phyloP scores from a whole-genome alignment of 495 filamentous ascomycete species.

The Aspergillus panamensis region DNA sequence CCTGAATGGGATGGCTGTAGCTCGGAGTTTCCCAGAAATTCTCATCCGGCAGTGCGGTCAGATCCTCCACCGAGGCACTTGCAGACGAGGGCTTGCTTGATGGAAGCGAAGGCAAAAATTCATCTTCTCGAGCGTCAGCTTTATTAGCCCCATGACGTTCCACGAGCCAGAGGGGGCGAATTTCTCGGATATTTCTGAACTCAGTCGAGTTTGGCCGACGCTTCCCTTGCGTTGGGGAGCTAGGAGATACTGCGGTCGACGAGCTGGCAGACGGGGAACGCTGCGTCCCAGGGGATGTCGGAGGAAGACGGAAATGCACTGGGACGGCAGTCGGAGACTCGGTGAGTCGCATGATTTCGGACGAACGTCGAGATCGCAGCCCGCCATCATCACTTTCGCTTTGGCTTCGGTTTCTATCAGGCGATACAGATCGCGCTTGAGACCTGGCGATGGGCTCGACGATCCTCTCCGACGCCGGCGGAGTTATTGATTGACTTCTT shows the following conservation, averaged over 20 bases:
- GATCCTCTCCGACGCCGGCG: slow-evolving; percentile 30
- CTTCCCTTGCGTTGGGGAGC: slow-evolving; percentile 34
- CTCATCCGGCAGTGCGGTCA: slow-evolving; percentile 31
- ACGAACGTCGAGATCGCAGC: slow-evolving; percentile 26
- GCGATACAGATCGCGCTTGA: slow-evolving; percentile 39
- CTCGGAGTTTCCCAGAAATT: slow-evolving; percentile 34
- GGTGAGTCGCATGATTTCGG: slow-evolving; percentile 26
- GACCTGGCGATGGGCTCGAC: slow-evolving; percentile 35
- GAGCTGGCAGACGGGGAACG: slow-evolving; percentile 36
- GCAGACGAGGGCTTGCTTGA: slow-evolving; percentile 48
- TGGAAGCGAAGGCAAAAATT: slow-evolving; percentile 46
- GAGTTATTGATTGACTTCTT: slow-evolving; percentile 39
- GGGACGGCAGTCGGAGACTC: slow-evolving; percentile 51
- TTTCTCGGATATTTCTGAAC: slow-evolving; percentile 46
- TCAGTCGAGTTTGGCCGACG: slow-evolving; percentile 46
- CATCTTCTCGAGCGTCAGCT: slow-evolving; percentile 34
- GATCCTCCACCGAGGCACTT: slow-evolving; percentile 43
- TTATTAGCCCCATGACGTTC: slow-evolving; percentile 44
- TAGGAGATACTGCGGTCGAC: slow-evolving; percentile 25
- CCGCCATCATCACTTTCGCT: slow-evolving; percentile 13
- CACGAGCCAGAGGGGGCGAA: slow-evolving; percentile 49
- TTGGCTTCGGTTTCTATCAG: slow-evolving; percentile 21
- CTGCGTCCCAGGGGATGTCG: slow-evolving; percentile 36
- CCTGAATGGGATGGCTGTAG: slow-evolving; percentile 24
- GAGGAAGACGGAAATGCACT: slow-evolving; percentile 47